Evolutionary conservation across 352 stramenopile species (phyloP), one percentile per base, ranked within the genome.

Genomic region (Globisporangium okanoganense): DNA sequence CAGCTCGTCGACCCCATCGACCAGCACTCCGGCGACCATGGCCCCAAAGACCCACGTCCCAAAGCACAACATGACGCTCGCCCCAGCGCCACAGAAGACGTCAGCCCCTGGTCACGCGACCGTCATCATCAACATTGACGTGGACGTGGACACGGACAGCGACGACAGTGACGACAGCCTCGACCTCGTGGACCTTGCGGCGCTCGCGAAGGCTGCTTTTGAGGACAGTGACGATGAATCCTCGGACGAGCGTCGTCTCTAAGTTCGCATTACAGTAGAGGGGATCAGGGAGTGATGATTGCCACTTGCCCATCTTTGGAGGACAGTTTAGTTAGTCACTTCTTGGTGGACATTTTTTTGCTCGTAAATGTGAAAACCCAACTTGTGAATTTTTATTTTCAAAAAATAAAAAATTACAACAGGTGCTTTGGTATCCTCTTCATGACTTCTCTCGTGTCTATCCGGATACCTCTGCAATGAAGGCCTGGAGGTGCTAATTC

Each of bases 91-190:
- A 18, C 13, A 43, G 92, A 98, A 60, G 96, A 99, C 83, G 75
- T 98, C 27, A 90, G 81, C 44, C 0, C 18, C 40, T 1, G 40
- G 40, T 16, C 24, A 54, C 27, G 14, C 25, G 1, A 33, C 29
- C 13, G 47, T 54, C 25, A 97, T 98, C 65, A 96, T 90, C 64
- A 98, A 99, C 76, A 96, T 99, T 66, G 88, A 97, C 57, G 78
- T 90, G 38, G 76, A 94, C 33, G 76, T 88, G 62, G 61, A 82
- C 18, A 74, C 89, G 1, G 78, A 95, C 51, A 86, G 95, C 22
- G 73, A 87, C 48, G 68, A 87, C 47, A 22, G 9, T 13, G 47
- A 38, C 13, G 18, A 54, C 47, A 54, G 47, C 22, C 7, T 16
- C 25, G 16, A 54, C 14, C 24, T 54, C 14, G 25, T 54, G 14